A percentile compares a stretch with the other conserved stretches of the same genome.
Conservation (phyloP, 2,329 filamentous ascomycete genomes). For the Mycogone perniciosa region DNA sequence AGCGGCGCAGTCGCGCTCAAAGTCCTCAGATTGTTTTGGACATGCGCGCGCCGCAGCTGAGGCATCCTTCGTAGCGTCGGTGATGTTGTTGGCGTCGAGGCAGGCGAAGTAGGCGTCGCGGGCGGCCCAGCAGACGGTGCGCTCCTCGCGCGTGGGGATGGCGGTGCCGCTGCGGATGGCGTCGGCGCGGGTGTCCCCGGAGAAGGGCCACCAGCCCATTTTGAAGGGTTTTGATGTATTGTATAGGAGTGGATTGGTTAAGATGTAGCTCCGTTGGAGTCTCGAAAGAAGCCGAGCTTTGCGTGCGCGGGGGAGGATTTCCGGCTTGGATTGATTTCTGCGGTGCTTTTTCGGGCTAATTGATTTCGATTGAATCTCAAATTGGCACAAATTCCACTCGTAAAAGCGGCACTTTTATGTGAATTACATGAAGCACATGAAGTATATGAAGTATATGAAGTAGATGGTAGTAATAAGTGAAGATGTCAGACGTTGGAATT, state of each 20-base stretch:
- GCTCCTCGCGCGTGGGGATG: conserved; percentile 78
- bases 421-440: too few species aligned
- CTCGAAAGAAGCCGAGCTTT: not conserved
- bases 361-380: too few species aligned
- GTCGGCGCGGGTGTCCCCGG: conserved; percentile 39
- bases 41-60: conserved; percentile 35
- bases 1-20: conserved; percentile 78
- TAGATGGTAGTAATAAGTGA: too few species aligned
- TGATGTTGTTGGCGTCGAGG: conserved; percentile 72
- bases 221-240: not conserved
- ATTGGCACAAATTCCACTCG: too few species aligned
- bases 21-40: conserved; percentile 41
- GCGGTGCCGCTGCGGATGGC: conserved; percentile 53
- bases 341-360: too few species aligned
- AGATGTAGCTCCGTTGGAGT: not conserved
- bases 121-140: conserved; percentile 80
- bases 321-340: too few species aligned
- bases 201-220: conserved; percentile 46
- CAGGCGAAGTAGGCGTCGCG: conserved; percentile 86
- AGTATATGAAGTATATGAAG: too few species aligned
- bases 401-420: too few species aligned
- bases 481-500: not conserved
- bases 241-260: conserved; percentile 1
- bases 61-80: conserved; percentile 56
- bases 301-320: not conserved